A percentile compares a stretch with the other conserved stretches of the same genome.
Evolutionary conservation across 306 rosid species (phyloP).

Genomic region (Crotalaria pallida): DNA sequence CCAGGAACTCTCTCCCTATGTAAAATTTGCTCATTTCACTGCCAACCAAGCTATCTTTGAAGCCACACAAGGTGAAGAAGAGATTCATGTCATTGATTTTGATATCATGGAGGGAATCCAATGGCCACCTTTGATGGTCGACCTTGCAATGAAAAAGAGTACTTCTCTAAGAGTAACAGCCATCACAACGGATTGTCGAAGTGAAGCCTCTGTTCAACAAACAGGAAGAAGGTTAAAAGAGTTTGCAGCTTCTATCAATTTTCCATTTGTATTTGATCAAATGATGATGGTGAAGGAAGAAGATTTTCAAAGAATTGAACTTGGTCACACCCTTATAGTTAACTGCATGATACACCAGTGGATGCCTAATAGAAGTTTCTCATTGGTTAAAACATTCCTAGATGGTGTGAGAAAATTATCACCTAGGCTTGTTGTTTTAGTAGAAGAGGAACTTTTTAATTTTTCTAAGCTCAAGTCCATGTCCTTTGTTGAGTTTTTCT

Average conservation of each 20-base stretch:
- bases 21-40: slow-evolving; percentile 63
- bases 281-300: slow-evolving; percentile 31
- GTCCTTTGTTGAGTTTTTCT: slow-evolving; percentile 68
- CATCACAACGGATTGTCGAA: slow-evolving; percentile 26
- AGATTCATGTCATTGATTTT: slow-evolving; percentile 57
- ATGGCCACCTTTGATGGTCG: slow-evolving; percentile 71
- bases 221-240: slow-evolving; percentile 59
- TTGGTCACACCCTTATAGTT: slow-evolving; percentile 28
- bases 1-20: slow-evolving; percentile 60
- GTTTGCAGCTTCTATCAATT: slow-evolving; percentile 50
- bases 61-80: slow-evolving; percentile 35
- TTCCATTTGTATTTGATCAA: slow-evolving; percentile 45
- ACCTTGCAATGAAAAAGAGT: slow-evolving; percentile 41
- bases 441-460: slow-evolving; percentile 57
- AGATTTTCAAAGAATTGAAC: slow-evolving; percentile 32
- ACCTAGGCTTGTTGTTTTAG: slow-evolving; percentile 53
- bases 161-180: slow-evolving; percentile 51
- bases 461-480: slow-evolving; percentile 39
- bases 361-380: slow-evolving; percentile 37
- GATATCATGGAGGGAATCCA: slow-evolving; percentile 75
- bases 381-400: slow-evolving; percentile 36
- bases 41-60: slow-evolving; percentile 75
- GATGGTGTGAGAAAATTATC: slow-evolving; percentile 38
- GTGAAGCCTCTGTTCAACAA: slow-evolving; percentile 30
- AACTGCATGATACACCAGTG: slow-evolving; percentile 59